Conservation (phyloP, 495 filamentous ascomycete species). For the Jackrogersella multiformis region DNA sequence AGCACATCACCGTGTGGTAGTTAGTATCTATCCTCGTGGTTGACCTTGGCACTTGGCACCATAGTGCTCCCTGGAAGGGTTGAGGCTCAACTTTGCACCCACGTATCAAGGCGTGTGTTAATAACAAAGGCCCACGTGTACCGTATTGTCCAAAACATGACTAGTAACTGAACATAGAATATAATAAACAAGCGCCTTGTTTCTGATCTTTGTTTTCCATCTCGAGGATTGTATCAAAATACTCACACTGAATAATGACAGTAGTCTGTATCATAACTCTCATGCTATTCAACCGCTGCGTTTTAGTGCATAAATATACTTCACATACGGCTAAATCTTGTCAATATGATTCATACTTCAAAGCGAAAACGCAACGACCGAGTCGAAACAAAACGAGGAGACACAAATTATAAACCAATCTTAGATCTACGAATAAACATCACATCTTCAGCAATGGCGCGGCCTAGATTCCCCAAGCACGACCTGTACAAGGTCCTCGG, state of each 20-base stretch:
- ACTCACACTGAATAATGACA: conserved; percentile 2
- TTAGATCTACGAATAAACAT: background rate
- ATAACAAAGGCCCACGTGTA: conserved; percentile 30
- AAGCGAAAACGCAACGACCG: background rate
- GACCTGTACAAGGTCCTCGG: conserved; percentile 33
- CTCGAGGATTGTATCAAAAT: background rate
- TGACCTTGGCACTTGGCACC: conserved; percentile 25
- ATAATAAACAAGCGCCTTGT: conserved; percentile 9
- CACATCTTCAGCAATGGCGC: conserved; percentile 17
- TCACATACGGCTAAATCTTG: background rate
- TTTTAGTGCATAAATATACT: background rate
- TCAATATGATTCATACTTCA: background rate
- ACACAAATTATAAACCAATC: background rate
- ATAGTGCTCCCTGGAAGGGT: background rate
- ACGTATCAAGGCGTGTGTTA: conserved; percentile 22
- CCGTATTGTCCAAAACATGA: background rate
- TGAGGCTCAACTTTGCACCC: conserved; percentile 2
- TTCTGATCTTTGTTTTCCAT: background rate
- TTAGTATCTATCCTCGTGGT: conserved; percentile 14
- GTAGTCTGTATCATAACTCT: background rate
- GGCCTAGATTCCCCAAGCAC: conserved; percentile 18
- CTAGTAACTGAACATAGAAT: background rate
- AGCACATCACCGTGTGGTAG: conserved; percentile 5
- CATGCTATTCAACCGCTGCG: background rate
- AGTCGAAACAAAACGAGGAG: background rate